Base-by-base conservation (phyloP, 257 asterid species). In the Euphrasia confusa region DNA sequence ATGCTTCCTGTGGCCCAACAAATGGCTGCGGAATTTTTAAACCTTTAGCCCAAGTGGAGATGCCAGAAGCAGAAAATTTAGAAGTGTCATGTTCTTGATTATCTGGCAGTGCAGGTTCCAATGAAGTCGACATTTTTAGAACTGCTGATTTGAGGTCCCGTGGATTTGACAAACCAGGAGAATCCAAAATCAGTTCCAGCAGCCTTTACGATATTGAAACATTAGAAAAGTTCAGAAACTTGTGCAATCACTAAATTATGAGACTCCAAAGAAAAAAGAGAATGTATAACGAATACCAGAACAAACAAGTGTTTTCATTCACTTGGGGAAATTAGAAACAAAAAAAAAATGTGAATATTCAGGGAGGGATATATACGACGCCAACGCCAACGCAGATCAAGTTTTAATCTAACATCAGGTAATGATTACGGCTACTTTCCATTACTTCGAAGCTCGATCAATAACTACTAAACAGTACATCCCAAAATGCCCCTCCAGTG, bases 41-140 rank as follows among this genome's bases (percentile, higher is more conserved):
- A 70, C 79, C 87, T 65, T 85, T 93, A 21, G 99, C 97, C 99
- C 99, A 93, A 24, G 77, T 67, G 66, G 96, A 83, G 77, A 91
- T 88, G 37, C 92, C 96, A 69, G 98, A 78, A 62, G 85, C 74
- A 37, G 98, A 83, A 50, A 78, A 75, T 74, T 76, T 92, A 47
- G 97, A 78, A 39, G 67, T 70, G 54, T 73, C 82, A 17, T 50
- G 79, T 62, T 79, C 78, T 28, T 88, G 56, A 59, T 73, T 78
- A 55, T 69, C 77, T 52, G 77, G 79, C 42, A 76, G 79, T 42
- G 66, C 77, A 48, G 85, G 61, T 45, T 79, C 91, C 63, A 61
- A 33, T 37, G 79, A 35, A 58, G 79, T 61, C 3, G 94, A 67
- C 48, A 63, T 47, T 17, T 71, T 66, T 52, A 50, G 54, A 56